A percentile compares a stretch with the other conserved stretches of the same genome.
These are phyloP conservation scores for Oryza meyeriana DNA, from an alignment of 176 grass and related monocot genomes.

Conservation along the genomic window DNA sequence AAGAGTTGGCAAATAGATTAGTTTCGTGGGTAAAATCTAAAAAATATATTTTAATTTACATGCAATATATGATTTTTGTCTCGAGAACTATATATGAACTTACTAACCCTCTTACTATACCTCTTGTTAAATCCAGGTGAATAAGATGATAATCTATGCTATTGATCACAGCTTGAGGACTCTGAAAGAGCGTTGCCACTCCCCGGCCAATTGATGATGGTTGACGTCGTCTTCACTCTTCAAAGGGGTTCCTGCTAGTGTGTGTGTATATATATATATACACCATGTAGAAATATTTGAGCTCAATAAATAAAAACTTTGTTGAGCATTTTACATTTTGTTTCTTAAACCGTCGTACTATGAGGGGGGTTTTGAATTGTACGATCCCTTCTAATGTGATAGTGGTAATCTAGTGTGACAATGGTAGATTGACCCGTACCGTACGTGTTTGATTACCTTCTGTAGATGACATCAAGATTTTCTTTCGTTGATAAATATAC, in stretches of 20 bases:
- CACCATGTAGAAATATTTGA: background rate
- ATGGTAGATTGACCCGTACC: background rate
- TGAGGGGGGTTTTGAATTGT: background rate
- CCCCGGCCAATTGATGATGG: background rate
- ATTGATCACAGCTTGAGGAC: constrained; percentile 38
- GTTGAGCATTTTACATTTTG: background rate
- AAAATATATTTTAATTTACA: background rate
- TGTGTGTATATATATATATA: background rate
- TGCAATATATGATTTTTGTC: background rate
- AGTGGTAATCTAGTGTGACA: background rate
- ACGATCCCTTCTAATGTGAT: background rate
- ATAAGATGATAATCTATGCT: constrained; percentile 69
- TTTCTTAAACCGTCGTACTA: background rate
- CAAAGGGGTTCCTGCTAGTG: background rate
- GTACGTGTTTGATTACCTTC: background rate
- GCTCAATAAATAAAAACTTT: background rate
- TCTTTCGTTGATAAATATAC: too few relatives aligned
- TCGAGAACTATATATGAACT: background rate
- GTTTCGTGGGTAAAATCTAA: too few relatives aligned
- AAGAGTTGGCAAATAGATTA: too few relatives aligned
- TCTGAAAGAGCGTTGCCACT: constrained; percentile 19
- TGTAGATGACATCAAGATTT: too few relatives aligned
- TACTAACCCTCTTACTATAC: background rate
- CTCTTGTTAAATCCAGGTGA: constrained; percentile 34
- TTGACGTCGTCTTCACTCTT: background rate